Evolutionary conservation across 768 basidiomycete genomes (phyloP).

Genomic region (Suillus ampliporus): DNA sequence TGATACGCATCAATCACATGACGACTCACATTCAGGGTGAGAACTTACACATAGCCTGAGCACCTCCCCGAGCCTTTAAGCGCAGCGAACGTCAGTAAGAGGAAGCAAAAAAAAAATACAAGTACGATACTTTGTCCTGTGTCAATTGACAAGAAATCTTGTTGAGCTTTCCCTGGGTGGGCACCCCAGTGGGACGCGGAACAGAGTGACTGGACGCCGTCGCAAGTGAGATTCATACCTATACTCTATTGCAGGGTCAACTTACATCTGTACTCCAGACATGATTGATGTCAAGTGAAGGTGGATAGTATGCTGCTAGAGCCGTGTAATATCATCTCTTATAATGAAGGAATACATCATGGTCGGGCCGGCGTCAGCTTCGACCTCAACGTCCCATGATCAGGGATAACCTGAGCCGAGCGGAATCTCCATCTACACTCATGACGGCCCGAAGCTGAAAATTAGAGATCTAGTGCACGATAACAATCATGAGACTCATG

Average conservation of each 20-base stretch:
- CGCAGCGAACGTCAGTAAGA: neutral
- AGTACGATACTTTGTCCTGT: conserved; percentile 65
- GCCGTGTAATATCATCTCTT: conserved; percentile 16
- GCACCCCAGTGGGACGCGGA: conserved; percentile 26
- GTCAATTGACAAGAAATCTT: conserved; percentile 77
- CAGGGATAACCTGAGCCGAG: neutral
- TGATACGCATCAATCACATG: neutral
- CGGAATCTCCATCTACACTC: conserved; percentile 16
- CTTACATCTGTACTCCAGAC: conserved; percentile 68
- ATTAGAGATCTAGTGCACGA: neutral
- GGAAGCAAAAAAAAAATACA: conserved; percentile 10
- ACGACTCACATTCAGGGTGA: neutral
- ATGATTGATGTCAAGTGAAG: conserved; percentile 38
- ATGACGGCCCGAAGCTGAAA: conserved; percentile 13
- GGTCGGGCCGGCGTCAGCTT: conserved; percentile 16
- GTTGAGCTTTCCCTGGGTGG: conserved; percentile 60
- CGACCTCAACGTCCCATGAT: conserved; percentile 23
- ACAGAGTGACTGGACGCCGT: conserved; percentile 24
- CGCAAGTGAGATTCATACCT: conserved; percentile 12
- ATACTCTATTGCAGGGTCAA: conserved; percentile 9
- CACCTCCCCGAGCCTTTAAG: conserved; percentile 64
- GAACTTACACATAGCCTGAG: conserved; percentile 83
- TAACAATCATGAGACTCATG: conserved; percentile 1
- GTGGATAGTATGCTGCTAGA: neutral
- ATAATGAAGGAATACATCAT: conserved; percentile 13